Conservation (phyloP, 441 rosid species). For the Breynia disticha region DNA sequence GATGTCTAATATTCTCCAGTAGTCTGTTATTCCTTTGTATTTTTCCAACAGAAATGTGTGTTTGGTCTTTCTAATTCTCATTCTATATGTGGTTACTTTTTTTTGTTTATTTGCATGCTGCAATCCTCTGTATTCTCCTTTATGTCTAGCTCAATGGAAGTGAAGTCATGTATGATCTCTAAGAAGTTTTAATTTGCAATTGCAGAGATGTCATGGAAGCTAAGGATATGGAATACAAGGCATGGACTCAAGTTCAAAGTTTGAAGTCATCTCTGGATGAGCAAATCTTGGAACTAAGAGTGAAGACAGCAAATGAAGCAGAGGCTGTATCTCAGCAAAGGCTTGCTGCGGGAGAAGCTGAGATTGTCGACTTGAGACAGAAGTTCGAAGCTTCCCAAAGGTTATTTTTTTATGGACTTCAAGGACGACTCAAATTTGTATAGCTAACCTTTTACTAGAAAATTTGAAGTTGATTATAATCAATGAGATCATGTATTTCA, state of each 20-base stretch:
- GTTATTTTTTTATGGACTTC: no score
- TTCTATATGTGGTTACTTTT: no score
- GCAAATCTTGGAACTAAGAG: slow-evolving; percentile 73
- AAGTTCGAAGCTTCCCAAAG: slow-evolving; percentile 76
- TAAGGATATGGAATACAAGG: slow-evolving; percentile 63
- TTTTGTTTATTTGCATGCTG: no score
- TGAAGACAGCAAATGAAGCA: slow-evolving; percentile 93
- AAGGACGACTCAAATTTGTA: no score
- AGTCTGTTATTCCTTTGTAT: no score
- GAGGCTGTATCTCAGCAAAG: slow-evolving; percentile 91
- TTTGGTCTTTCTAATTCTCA: no score
- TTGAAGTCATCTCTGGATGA: slow-evolving; percentile 83
- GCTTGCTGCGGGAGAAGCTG: slow-evolving; percentile 97
- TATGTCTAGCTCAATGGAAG: background rate
- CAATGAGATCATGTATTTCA: no score
- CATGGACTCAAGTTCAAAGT: slow-evolving; percentile 80
- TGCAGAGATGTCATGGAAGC: slow-evolving; percentile 73
- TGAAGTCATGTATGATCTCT: slow-evolving; percentile 10
- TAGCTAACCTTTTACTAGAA: no score
- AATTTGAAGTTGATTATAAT: no score
- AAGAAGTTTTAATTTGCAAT: slow-evolving; percentile 13
- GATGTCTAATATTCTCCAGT: background rate
- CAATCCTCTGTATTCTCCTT: background rate
- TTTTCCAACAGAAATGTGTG: no score
- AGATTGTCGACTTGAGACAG: slow-evolving; percentile 86